Evolutionary conservation across 768 basidiomycete genomes (phyloP).

Genomic region (Termitomyces sp.): DNA sequence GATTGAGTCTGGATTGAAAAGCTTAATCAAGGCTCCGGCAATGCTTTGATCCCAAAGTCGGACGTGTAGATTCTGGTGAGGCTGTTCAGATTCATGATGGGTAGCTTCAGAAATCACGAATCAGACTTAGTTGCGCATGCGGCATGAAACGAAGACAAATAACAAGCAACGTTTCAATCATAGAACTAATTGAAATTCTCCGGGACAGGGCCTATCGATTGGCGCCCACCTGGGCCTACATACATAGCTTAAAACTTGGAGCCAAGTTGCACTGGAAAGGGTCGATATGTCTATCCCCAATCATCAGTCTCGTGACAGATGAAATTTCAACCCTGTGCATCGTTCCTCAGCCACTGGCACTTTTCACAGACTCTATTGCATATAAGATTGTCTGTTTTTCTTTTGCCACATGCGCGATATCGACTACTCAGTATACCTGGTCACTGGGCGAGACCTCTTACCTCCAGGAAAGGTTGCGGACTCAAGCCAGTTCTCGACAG

Average conservation of each 20-base stretch:
- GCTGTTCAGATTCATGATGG: too few species aligned
- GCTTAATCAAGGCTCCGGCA: not conserved
- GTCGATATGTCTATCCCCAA: not conserved
- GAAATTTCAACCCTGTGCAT: not conserved
- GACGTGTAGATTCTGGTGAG: too few species aligned
- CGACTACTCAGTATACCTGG: slow-evolving; percentile 80
- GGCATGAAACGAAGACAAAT: too few species aligned
- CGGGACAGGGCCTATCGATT: not conserved
- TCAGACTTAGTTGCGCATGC: too few species aligned
- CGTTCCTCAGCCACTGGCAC: not conserved
- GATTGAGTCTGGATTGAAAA: not conserved
- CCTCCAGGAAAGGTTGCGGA: slow-evolving; percentile 64
- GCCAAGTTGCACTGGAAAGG: too few species aligned
- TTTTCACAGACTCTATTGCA: not conserved
- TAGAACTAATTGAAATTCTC: too few species aligned
- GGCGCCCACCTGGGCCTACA: not conserved
- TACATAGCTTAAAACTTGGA: not conserved
- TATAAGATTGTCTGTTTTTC: not conserved
- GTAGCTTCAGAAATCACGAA: too few species aligned
- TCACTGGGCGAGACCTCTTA: slow-evolving; percentile 76
- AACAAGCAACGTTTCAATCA: too few species aligned
- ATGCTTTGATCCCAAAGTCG: too few species aligned
- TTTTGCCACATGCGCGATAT: slow-evolving; percentile 20
- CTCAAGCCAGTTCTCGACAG: not conserved
- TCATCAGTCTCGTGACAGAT: not conserved